Base-by-base conservation (phyloP, 495 filamentous ascomycete species). In the Amphirosellinia nigrospora region DNA sequence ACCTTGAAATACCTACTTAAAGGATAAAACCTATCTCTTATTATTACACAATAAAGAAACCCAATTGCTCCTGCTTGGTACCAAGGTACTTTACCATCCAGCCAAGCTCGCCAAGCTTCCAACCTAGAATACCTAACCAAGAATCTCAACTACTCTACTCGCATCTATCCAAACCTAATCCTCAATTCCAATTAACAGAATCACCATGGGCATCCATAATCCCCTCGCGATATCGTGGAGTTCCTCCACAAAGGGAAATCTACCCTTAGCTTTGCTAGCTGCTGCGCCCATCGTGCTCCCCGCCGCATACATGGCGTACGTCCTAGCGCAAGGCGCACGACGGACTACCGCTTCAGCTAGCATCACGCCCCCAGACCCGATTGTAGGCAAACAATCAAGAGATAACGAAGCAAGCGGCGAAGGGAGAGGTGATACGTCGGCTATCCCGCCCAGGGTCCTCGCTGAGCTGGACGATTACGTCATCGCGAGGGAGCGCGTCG, bases 401-500 rank as follows among this genome's bases (percentile, higher is more conserved):
- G 26, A 36, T 41, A 6, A 9, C 21, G 60, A 32, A 9, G 2
- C 1, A 26, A 34, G 48, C 5, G 63, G n/a, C 15, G 30, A 16
- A 4, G n/a, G 32, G 8, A 50, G 4, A 23, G 36, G 23, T 10
- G 64, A 66, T 56, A 23, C 46, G 26, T 16, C 41, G 6, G 50
- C 41, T 30, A 16, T 74, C 61, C 62, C 65, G 38, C 26, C 56
- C 0, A 45, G 23, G 10, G 67, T 77, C 8, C 58, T 55, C 15
- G 55, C 58, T 2, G 48, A 66, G 10, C 50, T 15, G 23, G 69
- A 59, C 1, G 8, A 66, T 6, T 75, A 69, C 66, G 71, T 79
- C 64, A 43, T 79, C 34, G 72, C 75, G 30, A 56, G 72, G 21
- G 78, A 81, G 38, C 74, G 79, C 59, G 68, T 79, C 26, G 38